Evolutionary conservation across 768 basidiomycete species (phyloP).

Genomic region (Amanita molliuscula): DNA sequence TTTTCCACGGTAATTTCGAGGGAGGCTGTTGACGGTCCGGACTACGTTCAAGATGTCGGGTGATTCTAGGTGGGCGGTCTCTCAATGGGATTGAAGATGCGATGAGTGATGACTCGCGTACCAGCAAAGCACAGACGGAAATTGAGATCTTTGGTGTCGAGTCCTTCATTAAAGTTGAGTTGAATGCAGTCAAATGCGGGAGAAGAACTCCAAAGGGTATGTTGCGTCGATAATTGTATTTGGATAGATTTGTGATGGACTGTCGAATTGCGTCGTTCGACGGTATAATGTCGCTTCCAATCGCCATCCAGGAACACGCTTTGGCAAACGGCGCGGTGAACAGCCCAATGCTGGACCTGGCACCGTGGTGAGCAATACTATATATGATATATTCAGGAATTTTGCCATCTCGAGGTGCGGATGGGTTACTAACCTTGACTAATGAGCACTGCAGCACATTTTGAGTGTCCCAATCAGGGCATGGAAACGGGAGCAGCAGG

Average conservation of each 20-base stretch:
- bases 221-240: not conserved
- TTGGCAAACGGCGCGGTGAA: not conserved
- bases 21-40: constrained; percentile 18
- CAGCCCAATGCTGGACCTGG: not conserved
- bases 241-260: not conserved
- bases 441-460: not conserved
- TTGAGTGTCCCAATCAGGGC: not conserved
- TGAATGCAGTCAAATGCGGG: constrained; percentile 2
- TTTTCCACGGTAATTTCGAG: constrained; percentile 13
- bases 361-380: constrained; percentile 4
- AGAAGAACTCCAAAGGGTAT: not conserved
- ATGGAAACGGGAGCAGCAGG: not conserved
- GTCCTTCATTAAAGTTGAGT: constrained; percentile 3
- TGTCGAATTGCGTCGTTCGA: constrained; percentile 17
- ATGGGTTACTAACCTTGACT: constrained; percentile 1
- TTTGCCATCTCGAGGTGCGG: not conserved
- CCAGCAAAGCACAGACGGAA: constrained; percentile 22
- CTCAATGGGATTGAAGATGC: not conserved
- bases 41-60: constrained; percentile 20
- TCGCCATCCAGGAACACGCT: constrained; percentile 4
- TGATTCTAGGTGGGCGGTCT: not conserved
- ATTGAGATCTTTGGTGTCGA: not conserved
- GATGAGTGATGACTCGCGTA: constrained; percentile 8
- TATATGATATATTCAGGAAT: not conserved
- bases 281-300: constrained; percentile 26